A percentile compares a stretch with the other conserved stretches of the same genome.
These are phyloP conservation scores for Phytophthora multivora DNA, from an alignment of 352 stramenopile genomes.

Conservation along the genomic window DNA sequence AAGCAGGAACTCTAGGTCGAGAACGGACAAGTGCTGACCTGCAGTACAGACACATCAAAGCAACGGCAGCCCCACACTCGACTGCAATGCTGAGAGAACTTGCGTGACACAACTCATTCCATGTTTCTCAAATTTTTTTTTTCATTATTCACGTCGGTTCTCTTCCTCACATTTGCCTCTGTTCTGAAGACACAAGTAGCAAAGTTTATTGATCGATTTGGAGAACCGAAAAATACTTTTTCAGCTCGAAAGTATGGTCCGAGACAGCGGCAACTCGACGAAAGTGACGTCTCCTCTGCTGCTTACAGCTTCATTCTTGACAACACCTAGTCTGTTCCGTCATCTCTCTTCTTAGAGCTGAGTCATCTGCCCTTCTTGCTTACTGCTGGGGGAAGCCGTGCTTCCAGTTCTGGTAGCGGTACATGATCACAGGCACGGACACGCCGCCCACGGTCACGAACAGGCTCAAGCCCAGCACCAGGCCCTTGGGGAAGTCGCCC, in stretches of 20 bases:
- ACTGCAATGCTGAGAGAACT: background rate
- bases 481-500: slow-evolving; percentile 78
- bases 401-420: slow-evolving; percentile 92
- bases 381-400: slow-evolving; percentile 86
- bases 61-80: background rate
- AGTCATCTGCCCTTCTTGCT: slow-evolving; percentile 14
- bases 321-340: background rate
- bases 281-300: background rate
- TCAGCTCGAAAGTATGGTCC: slow-evolving; percentile 8
- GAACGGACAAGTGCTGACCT: background rate
- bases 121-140: slow-evolving; percentile 18
- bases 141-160: slow-evolving; percentile 30
- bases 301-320: background rate
- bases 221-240: slow-evolving; percentile 28
- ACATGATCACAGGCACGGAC: slow-evolving; percentile 60
- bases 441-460: slow-evolving; percentile 74
- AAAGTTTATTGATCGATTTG: slow-evolving; percentile 5
- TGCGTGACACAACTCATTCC: background rate
- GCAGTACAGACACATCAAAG: background rate
- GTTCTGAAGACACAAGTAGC: slow-evolving; percentile 7
- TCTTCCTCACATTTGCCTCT: slow-evolving; percentile 6
- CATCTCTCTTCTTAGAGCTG: background rate
- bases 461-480: slow-evolving; percentile 58
- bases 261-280: background rate
- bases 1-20: slow-evolving; percentile 51